A percentile compares a stretch with the other conserved stretches of the same genome.
Conservation (phyloP, 768 basidiomycete species). For the Lactarius evosmus region DNA sequence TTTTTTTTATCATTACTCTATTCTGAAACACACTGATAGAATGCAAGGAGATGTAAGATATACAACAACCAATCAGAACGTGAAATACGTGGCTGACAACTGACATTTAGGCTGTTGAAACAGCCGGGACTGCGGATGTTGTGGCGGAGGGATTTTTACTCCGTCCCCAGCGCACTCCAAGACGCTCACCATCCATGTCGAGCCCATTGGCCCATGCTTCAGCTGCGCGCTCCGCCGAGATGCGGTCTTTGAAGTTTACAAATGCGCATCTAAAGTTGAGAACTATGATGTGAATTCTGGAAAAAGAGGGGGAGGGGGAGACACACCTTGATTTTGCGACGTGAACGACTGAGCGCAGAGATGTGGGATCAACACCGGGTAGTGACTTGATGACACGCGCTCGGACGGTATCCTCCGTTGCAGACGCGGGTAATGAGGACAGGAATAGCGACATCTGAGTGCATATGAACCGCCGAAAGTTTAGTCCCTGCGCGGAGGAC, state of each 20-base stretch:
- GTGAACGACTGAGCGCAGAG: conserved; percentile 81
- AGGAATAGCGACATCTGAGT: conserved; percentile 82
- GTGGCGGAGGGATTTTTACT: conserved; percentile 41
- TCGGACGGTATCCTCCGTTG: conserved; percentile 72
- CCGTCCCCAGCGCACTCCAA: conserved; percentile 86
- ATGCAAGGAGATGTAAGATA: conserved; percentile 11
- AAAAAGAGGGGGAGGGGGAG: neutral
- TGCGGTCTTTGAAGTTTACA: conserved; percentile 84
- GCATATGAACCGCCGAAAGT: conserved; percentile 21
- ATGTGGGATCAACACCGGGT: conserved; percentile 56
- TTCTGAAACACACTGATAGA: conserved; percentile 4
- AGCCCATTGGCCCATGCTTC: conserved; percentile 89
- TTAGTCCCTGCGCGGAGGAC: conserved; percentile 35
- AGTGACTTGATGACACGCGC: conserved; percentile 67
- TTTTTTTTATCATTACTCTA: conserved; percentile 15
- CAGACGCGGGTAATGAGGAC: conserved; percentile 64
- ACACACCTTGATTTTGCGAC: conserved; percentile 73
- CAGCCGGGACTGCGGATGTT: neutral
- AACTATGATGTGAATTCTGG: neutral
- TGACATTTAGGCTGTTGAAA: conserved; percentile 1
- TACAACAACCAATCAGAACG: conserved; percentile 11
- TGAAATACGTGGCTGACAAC: neutral
- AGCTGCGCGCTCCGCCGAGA: conserved; percentile 83
- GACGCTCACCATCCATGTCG: conserved; percentile 73
- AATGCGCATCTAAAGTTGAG: conserved; percentile 73